phyloP scores from a whole-genome alignment of 352 stramenopile genomes.

The Phytophthora ramorum region DNA sequence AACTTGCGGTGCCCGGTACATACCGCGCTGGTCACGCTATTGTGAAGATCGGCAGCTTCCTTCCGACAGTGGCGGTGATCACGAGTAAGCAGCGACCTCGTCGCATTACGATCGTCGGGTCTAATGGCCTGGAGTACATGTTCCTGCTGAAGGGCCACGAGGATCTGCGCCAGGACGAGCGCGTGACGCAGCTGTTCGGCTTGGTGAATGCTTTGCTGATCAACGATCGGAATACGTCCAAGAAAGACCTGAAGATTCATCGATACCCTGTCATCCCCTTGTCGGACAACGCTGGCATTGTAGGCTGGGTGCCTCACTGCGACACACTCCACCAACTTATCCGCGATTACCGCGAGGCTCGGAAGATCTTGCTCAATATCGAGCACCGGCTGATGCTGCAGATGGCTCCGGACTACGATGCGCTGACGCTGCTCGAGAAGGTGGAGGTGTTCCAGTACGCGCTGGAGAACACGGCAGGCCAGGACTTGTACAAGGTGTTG shows the following conservation, averaged over 20 bases:
- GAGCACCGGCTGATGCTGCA: slow-evolving; percentile 93
- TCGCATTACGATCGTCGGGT: slow-evolving; percentile 95
- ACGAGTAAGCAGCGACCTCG: slow-evolving; percentile 98
- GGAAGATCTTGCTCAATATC: slow-evolving; percentile 94
- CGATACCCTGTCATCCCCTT: slow-evolving; percentile 98
- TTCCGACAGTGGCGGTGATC: slow-evolving; percentile 95
- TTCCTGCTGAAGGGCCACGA: slow-evolving; percentile 99
- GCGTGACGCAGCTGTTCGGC: slow-evolving; percentile 99
- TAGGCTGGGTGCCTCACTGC: slow-evolving; percentile 98
- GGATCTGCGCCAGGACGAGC: slow-evolving; percentile 99
- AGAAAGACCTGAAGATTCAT: slow-evolving; percentile 98
- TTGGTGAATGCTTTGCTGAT: slow-evolving; percentile 99
- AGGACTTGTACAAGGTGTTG: slow-evolving; percentile 98
- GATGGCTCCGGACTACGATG: slow-evolving; percentile 96
- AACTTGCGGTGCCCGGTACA: slow-evolving; percentile 96
- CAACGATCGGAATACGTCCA: slow-evolving; percentile 95
- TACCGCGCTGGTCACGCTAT: slow-evolving; percentile 75
- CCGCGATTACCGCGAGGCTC: slow-evolving; percentile 91
- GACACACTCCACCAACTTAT: slow-evolving; percentile 99
- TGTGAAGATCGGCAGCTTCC: slow-evolving; percentile 90
- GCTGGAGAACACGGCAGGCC: slow-evolving; percentile 93
- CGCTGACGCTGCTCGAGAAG: slow-evolving; percentile 97
- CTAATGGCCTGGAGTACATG: slow-evolving; percentile 98
- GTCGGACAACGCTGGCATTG: slow-evolving; percentile 98
- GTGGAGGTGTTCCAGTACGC: slow-evolving; percentile 98